phyloP scores from a whole-genome alignment of 805 yeast genomes.

The Wickerhamomyces chaumierensis region DNA sequence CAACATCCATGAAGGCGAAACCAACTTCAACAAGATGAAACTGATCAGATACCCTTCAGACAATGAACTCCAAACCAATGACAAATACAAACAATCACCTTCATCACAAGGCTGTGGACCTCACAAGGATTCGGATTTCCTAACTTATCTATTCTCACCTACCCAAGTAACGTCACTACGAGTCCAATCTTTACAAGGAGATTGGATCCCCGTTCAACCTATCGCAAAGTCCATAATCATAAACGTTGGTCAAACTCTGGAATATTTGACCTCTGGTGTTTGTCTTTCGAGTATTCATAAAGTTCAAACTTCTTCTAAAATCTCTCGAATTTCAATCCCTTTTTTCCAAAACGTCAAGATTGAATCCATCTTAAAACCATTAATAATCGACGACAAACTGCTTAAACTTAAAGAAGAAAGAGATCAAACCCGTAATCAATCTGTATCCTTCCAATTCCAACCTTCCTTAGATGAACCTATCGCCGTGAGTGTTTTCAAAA shows the following conservation, averaged over 20 bases:
- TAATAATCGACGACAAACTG: slow-evolving; percentile 22
- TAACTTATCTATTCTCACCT: slow-evolving; percentile 52
- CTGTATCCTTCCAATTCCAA: slow-evolving; percentile 28
- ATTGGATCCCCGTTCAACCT: slow-evolving; percentile 36
- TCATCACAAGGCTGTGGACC: slow-evolving; percentile 30
- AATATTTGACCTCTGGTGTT: slow-evolving; percentile 34
- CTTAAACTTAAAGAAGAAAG: slow-evolving; percentile 23
- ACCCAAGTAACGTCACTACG: slow-evolving; percentile 32
- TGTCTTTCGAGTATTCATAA: slow-evolving; percentile 40
- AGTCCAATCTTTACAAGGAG: slow-evolving; percentile 34
- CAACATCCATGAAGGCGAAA: slow-evolving; percentile 24
- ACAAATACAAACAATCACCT: slow-evolving; percentile 32
- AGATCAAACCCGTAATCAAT: slow-evolving; percentile 24
- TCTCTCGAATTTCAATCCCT: slow-evolving; percentile 32
- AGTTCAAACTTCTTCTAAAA: slow-evolving; percentile 21
- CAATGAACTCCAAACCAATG: slow-evolving; percentile 22
- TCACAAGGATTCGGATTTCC: slow-evolving; percentile 54
- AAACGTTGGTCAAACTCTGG: slow-evolving; percentile 38
- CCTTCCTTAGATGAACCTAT: slow-evolving; percentile 28
- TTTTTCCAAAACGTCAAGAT: slow-evolving; percentile 36
- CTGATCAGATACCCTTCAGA: slow-evolving; percentile 27
- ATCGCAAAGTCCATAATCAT: slow-evolving; percentile 30
- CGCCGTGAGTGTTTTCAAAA: slow-evolving; percentile 29
- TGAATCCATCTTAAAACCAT: slow-evolving; percentile 29
- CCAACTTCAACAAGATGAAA: slow-evolving; percentile 38